Conservation (phyloP, 228 moss, liverwort and hornwort species). For the Sphagnum magellanicum region DNA sequence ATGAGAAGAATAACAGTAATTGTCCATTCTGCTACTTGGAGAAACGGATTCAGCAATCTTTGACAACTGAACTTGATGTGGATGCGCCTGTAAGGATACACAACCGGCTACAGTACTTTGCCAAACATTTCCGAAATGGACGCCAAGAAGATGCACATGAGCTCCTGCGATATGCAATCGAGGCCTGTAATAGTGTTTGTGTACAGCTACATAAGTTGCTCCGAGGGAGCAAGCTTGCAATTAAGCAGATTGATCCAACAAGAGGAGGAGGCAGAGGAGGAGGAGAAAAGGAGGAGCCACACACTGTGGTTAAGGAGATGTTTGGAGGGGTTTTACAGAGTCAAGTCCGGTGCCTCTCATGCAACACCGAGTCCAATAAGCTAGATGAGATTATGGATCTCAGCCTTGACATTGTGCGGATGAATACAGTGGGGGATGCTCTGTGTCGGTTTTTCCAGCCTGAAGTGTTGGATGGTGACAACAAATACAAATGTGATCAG, state of each 20-base stretch:
- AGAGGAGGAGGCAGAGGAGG: too few relatives aligned
- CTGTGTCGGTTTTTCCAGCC: constrained; percentile 79
- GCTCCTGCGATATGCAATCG: constrained; percentile 76
- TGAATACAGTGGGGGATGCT: constrained; percentile 58
- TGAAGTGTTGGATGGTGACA: constrained; percentile 79
- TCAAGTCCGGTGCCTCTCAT: constrained; percentile 70
- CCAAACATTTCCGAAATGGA: constrained; percentile 74
- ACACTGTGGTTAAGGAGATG: constrained; percentile 73
- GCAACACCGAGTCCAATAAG: constrained; percentile 71
- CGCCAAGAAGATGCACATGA: constrained; percentile 87
- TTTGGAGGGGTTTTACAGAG: constrained; percentile 81
- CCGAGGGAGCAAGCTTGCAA: constrained; percentile 23
- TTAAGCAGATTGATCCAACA: constrained; percentile 45
- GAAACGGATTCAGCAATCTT: constrained; percentile 60
- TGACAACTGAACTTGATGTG: constrained; percentile 39
- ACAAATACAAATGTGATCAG: constrained; percentile 78
- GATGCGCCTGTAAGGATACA: constrained; percentile 70
- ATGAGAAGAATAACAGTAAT: constrained; percentile 57
- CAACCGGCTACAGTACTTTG: constrained; percentile 62
- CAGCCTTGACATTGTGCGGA: constrained; percentile 70
- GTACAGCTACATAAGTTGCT: constrained; percentile 61
- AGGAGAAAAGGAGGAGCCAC: constrained; percentile 65
- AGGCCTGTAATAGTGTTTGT: constrained; percentile 73
- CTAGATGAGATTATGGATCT: constrained; percentile 85
- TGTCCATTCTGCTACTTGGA: constrained; percentile 88